Base-by-base conservation (phyloP, 73 alveolate genomes). In the Paramecium sexaurelia region DNA sequence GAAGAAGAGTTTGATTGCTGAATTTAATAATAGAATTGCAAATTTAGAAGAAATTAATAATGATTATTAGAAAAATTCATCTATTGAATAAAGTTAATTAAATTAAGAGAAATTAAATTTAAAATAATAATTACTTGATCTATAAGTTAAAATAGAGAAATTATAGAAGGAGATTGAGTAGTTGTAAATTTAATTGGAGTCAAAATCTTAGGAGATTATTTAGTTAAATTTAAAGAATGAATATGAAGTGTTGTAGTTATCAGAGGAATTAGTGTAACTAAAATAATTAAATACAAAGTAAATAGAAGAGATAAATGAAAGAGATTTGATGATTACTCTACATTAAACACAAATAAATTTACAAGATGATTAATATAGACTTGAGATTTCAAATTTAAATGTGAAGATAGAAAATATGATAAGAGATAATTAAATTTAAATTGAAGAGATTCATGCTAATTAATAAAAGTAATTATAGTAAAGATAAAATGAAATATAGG, bases 11-110 rank as follows among this genome's bases (percentile, higher is more conserved):
- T 11, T 32, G 3, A 61, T 61, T 11, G 43, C 39, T 61, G 83
- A 61, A 26, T 61, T 11, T 26, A 26, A 24, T 32, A 61, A 32
- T 61, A 26, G 83, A 11, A 61, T 61, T 13, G 43, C 47, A 26
- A 61, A 61, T 61, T 61, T 61, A 61, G 83, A 61, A 61, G 83
- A 61, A 13, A 61, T 26, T 10, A 61, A 61, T 61, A 61, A 61
- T 61, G 83, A 61, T 32, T 61, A 61, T 26, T 61, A 61, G 43
- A 61, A 61, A 8, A 61, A 13, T 24, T 26, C 83, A 26, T 61
- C 83, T 2, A 61, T 61, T 61, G 83, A 61, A 24, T 61, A 61
- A 11, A 61, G 43, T 61, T 11, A 61, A 61, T 61, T 61, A 8
- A 61, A 61, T 61, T 61, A 61, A 24, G 83, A 61, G 43, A 61